These are phyloP conservation scores for Syzygium malaccense DNA, from an alignment of 441 rosid species.

Conservation along the genomic window DNA sequence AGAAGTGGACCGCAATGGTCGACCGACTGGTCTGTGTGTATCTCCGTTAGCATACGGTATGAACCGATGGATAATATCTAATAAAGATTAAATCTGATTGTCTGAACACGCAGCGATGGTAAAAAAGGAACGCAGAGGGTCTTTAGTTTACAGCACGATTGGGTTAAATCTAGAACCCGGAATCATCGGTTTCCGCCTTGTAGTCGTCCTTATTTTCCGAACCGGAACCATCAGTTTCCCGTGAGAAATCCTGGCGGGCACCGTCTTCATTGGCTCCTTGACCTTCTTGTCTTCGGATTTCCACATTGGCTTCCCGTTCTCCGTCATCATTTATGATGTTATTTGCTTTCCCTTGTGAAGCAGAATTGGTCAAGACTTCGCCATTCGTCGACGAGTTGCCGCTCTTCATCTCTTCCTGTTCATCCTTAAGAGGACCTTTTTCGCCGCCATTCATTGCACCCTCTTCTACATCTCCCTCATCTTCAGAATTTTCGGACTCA, in stretches of 20 bases:
- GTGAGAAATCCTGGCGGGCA: constrained; percentile 1
- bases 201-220: constrained; percentile 19
- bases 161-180: constrained; percentile 19
- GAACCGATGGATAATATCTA: neutral
- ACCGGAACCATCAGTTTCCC: constrained; percentile 4
- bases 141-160: neutral
- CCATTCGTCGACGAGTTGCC: neutral
- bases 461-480: neutral
- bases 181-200: constrained; percentile 24
- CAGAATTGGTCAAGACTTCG: neutral
- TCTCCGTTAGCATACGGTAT: neutral
- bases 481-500: neutral
- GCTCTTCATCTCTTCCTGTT: constrained; percentile 2
- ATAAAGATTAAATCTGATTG: neutral
- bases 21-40: neutral
- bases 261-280: constrained; percentile 8
- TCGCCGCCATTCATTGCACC: neutral
- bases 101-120: neutral
- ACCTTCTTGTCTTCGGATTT: constrained; percentile 6
- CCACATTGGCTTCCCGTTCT: neutral
- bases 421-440: neutral
- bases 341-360: neutral
- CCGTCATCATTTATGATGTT: neutral
- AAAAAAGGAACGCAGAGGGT: neutral
- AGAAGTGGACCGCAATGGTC: neutral